phyloP scores from a whole-genome alignment of 2,329 filamentous ascomycete species.

The Penicillium sp. region DNA sequence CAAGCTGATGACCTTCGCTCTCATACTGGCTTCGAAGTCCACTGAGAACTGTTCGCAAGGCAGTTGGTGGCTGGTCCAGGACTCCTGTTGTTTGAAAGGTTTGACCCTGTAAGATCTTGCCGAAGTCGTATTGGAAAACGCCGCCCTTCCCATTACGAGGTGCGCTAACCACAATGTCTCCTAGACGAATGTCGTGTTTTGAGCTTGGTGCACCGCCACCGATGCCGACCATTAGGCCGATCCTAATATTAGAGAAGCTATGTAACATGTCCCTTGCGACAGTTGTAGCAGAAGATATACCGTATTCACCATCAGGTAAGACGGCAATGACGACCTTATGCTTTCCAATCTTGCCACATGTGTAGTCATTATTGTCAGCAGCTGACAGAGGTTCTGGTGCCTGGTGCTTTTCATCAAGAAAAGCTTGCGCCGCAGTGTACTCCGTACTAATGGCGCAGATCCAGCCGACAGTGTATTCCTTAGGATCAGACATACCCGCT shows the following conservation, averaged over 20 bases:
- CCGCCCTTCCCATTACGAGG: conserved; percentile 8
- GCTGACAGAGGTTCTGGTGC: conserved; percentile 12
- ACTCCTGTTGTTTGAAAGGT: conserved; percentile 17
- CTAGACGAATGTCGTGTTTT: conserved; percentile 32
- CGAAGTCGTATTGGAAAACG: conserved; percentile 24
- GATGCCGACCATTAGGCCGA: conserved; percentile 51
- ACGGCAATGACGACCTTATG: conserved; percentile 33
- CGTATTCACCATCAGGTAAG: conserved; percentile 33
- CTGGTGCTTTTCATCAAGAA: conserved; percentile 45
- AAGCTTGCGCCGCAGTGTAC: conserved; percentile 39
- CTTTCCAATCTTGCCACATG: conserved; percentile 28
- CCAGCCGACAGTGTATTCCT: conserved; percentile 47
- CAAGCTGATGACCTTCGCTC: neutral
- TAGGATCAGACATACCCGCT: neutral
- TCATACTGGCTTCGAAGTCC: neutral
- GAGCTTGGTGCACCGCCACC: conserved; percentile 33
- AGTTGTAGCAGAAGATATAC: conserved; percentile 31
- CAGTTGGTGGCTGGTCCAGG: conserved; percentile 20
- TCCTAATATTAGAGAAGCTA: conserved; percentile 31
- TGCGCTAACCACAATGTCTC: conserved; percentile 9
- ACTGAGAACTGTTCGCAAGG: neutral
- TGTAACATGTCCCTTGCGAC: conserved; percentile 35
- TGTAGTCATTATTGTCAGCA: conserved; percentile 33
- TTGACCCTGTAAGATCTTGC: conserved; percentile 17
- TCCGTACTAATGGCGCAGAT: conserved; percentile 46